Evolutionary conservation across 345 rosid genomes (phyloP).

Genomic region (Reutealis trisperma): DNA sequence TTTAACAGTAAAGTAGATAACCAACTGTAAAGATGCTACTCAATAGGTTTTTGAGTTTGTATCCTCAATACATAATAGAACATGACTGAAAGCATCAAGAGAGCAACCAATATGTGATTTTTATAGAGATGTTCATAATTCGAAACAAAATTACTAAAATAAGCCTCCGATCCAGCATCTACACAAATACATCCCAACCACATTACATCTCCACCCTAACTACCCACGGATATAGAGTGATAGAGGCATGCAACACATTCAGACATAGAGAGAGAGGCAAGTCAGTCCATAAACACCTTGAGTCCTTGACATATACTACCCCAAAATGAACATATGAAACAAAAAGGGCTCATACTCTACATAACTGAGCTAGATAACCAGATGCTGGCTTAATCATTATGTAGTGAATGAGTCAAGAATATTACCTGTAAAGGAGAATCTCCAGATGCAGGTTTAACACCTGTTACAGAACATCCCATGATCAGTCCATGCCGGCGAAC

Average conservation of each 20-base stretch:
- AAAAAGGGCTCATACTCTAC: background rate
- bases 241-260: background rate
- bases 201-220: background rate
- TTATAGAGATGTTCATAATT: background rate
- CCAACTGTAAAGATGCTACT: background rate
- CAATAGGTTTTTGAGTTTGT: background rate
- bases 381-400: background rate
- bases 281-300: background rate
- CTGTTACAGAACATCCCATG: slow-evolving; percentile 99
- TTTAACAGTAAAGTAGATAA: background rate
- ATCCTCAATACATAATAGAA: background rate
- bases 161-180: background rate
- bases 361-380: background rate
- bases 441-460: slow-evolving; percentile 92
- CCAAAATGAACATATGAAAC: background rate
- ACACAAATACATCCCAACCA: background rate
- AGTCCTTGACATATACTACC: background rate
- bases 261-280: background rate
- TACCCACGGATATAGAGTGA: background rate
- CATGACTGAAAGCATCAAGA: background rate
- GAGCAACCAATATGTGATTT: background rate
- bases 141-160: background rate
- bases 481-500: slow-evolving; percentile 96
- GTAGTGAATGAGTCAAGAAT: slow-evolving; percentile 6
- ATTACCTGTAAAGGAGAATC: slow-evolving; percentile 97